Conservation (phyloP, 2,329 filamentous ascomycete genomes). For the Volutella citrinella region DNA sequence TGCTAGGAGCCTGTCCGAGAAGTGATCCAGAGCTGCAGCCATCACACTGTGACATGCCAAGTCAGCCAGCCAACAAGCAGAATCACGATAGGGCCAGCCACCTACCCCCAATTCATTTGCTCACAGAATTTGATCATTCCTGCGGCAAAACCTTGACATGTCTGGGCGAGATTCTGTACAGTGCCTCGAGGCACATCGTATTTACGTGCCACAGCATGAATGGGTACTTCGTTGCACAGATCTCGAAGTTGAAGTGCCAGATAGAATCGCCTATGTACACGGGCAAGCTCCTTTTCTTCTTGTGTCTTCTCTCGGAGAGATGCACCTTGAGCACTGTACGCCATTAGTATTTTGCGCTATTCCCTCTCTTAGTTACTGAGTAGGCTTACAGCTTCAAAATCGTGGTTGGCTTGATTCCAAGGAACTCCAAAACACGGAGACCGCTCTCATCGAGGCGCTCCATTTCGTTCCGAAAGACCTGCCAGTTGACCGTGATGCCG, state of each 20-base stretch:
- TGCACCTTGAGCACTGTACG: constrained; percentile 61
- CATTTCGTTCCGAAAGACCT: constrained; percentile 68
- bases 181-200: constrained; percentile 68
- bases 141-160: constrained; percentile 74
- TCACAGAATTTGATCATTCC: constrained; percentile 79
- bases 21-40: constrained; percentile 70
- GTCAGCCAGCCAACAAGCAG: not conserved
- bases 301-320: constrained; percentile 59
- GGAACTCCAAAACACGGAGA: constrained; percentile 62
- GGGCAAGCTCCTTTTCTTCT: constrained; percentile 57
- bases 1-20: constrained; percentile 69
- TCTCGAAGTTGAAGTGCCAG: constrained; percentile 75
- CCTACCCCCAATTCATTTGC: constrained; percentile 69
- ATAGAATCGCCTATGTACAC: constrained; percentile 71
- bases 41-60: constrained; percentile 50
- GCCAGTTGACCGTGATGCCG: constrained; percentile 63
- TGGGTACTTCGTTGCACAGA: constrained; percentile 71
- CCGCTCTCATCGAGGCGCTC: constrained; percentile 69
- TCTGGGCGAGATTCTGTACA: constrained; percentile 70
- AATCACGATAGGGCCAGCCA: constrained; percentile 10
- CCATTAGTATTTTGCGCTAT: constrained; percentile 14
- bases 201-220: constrained; percentile 66
- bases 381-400: constrained; percentile 62
- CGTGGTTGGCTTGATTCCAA: constrained; percentile 65
- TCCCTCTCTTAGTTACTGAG: not conserved